These are phyloP conservation scores for Sugiyamaella floridensis DNA, from an alignment of 805 yeast species.

Conservation along the genomic window DNA sequence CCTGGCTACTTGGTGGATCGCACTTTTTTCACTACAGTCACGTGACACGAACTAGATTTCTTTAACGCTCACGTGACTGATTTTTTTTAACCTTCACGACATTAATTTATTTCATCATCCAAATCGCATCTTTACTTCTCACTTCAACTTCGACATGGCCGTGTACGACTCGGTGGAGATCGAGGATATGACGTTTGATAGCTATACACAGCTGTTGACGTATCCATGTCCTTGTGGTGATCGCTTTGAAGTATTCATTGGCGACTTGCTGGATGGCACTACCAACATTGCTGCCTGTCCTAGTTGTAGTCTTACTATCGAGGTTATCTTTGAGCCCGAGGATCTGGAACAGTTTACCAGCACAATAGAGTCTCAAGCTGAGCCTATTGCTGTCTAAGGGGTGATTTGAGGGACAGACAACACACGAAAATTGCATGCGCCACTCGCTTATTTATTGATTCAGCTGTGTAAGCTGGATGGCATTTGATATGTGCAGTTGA, in stretches of 20 bases:
- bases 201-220: constrained; percentile 70
- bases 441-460: no score
- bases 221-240: constrained; percentile 99
- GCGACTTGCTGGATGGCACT: constrained; percentile 84
- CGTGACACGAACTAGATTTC: no score
- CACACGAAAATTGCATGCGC: no score
- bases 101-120: not conserved
- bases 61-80: no score
- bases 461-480: no score
- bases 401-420: not conserved
- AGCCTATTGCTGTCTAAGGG: not conserved
- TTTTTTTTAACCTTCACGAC: no score
- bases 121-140: not conserved
- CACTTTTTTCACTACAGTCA: not conserved
- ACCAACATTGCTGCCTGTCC: constrained; percentile 90
- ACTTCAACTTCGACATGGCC: constrained; percentile 20
- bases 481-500: no score
- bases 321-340: constrained; percentile 73
- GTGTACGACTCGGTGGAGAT: constrained; percentile 93
- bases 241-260: constrained; percentile 75
- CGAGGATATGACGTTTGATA: constrained; percentile 91
- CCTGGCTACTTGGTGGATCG: no score
- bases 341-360: constrained; percentile 20
- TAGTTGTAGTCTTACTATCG: constrained; percentile 87
- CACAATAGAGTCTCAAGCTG: not conserved